Conservation (phyloP, 371 early-diverging fungal genomes). For the Scutellospora calospora region DNA sequence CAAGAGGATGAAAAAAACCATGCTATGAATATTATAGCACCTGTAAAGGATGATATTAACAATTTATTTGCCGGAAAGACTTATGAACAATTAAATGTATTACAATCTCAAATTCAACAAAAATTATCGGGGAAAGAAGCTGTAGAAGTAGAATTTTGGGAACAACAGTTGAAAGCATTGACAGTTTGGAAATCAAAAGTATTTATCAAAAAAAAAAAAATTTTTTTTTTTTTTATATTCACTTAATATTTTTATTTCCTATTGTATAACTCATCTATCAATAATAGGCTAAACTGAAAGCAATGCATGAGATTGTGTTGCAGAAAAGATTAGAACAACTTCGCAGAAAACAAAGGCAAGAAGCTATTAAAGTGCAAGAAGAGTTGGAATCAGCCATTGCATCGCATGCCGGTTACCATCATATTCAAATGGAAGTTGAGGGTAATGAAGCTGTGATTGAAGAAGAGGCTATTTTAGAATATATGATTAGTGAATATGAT, state of each 20-base stretch:
- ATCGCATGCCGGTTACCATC: conserved; percentile 58
- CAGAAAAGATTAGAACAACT: conserved; percentile 77
- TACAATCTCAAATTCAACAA: conserved; percentile 75
- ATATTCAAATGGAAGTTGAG: conserved; percentile 50
- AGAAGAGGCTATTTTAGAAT: conserved; percentile 41
- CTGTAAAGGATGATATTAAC: conserved; percentile 73
- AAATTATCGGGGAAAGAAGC: conserved; percentile 77
- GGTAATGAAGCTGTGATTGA: conserved; percentile 35
- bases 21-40: conserved; percentile 52
- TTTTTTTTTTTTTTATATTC: background rate
- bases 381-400: conserved; percentile 68
- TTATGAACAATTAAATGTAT: conserved; percentile 69
- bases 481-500: conserved; percentile 59
- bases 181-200: conserved; percentile 85
- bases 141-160: conserved; percentile 96
- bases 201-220: background rate
- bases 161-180: conserved; percentile 77
- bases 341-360: conserved; percentile 65
- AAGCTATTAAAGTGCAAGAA: conserved; percentile 74
- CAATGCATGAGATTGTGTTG: conserved; percentile 80
- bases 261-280: background rate
- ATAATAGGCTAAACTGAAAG: conserved; percentile 64
- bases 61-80: conserved; percentile 79
- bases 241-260: background rate
- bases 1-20: conserved; percentile 48